Conservation (phyloP, 129 eudicot genomes). For the Flaveria brownii region DNA sequence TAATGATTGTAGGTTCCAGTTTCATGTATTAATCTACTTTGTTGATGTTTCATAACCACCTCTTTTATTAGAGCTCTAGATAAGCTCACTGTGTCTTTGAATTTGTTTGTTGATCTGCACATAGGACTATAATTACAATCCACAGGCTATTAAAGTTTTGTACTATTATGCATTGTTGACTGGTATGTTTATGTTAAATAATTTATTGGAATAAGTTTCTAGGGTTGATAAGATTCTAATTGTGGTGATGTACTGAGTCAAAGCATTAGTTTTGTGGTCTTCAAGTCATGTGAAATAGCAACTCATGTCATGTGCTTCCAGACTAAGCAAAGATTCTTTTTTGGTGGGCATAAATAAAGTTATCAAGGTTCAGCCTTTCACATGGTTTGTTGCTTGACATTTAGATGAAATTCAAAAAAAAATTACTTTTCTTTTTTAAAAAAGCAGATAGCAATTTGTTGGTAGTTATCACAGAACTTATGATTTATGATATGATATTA, state of each 20-base stretch:
- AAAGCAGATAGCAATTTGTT: not conserved
- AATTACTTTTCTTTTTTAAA: not conserved
- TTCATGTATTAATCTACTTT: not conserved
- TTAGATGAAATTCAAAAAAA: slow-evolving; percentile 28
- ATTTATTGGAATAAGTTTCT: slow-evolving; percentile 26
- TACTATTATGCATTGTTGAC: slow-evolving; percentile 10
- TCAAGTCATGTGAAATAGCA: slow-evolving; percentile 36
- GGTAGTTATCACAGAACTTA: not conserved
- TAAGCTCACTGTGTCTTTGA: too few species aligned
- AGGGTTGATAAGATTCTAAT: slow-evolving; percentile 25
- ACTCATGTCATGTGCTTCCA: slow-evolving; percentile 36
- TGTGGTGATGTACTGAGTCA: slow-evolving; percentile 28
- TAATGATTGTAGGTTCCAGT: slow-evolving; percentile 15
- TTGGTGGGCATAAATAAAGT: slow-evolving; percentile 33
- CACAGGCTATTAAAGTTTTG: slow-evolving; percentile 14
- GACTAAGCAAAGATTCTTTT: slow-evolving; percentile 37
- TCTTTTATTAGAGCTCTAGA: not conserved
- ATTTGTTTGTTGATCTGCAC: too few species aligned
- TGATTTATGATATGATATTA: not conserved
- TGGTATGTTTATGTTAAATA: slow-evolving; percentile 4
- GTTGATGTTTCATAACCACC: slow-evolving; percentile 14
- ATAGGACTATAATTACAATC: not conserved
- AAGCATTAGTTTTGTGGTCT: slow-evolving; percentile 30
- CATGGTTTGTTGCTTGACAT: slow-evolving; percentile 34
- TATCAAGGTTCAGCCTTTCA: slow-evolving; percentile 39